These are phyloP conservation scores for Fusarium buxicola DNA, from an alignment of 2,329 filamentous ascomycete species.

Conservation along the genomic window DNA sequence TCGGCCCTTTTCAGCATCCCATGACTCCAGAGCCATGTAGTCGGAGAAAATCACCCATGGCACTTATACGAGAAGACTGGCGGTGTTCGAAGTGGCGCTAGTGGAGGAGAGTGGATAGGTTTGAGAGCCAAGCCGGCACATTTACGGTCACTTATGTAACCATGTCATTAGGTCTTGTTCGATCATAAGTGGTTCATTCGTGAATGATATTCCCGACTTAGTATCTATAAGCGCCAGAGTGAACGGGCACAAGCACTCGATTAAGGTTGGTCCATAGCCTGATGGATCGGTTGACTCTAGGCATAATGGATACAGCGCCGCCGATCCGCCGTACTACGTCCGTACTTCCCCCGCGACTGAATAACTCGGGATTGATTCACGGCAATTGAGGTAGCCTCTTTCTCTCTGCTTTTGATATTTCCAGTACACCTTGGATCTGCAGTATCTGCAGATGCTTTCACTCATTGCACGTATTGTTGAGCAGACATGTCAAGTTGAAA, in stretches of 20 bases:
- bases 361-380: conserved; percentile 17
- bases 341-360: conserved; percentile 23
- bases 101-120: conserved; percentile 9
- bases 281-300: conserved; percentile 6
- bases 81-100: conserved; percentile 5
- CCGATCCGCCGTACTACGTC: conserved; percentile 10
- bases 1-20: conserved; percentile 34
- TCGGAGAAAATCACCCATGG: not conserved
- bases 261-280: conserved; percentile 5
- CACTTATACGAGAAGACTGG: not conserved
- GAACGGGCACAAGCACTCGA: not conserved
- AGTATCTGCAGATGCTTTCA: too few species aligned
- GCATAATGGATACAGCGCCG: conserved; percentile 10
- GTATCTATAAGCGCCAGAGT: not conserved
- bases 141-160: not conserved
- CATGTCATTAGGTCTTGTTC: not conserved
- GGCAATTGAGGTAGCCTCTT: conserved; percentile 19
- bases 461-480: too few species aligned
- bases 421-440: not conserved
- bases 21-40: conserved; percentile 22
- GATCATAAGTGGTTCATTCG: not conserved
- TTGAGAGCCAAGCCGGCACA: conserved; percentile 9
- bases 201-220: not conserved
- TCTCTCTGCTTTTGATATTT: not conserved
- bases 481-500: too few species aligned